Base-by-base conservation (phyloP, 2,329 filamentous ascomycete genomes). In the Cercospora berteroae region DNA sequence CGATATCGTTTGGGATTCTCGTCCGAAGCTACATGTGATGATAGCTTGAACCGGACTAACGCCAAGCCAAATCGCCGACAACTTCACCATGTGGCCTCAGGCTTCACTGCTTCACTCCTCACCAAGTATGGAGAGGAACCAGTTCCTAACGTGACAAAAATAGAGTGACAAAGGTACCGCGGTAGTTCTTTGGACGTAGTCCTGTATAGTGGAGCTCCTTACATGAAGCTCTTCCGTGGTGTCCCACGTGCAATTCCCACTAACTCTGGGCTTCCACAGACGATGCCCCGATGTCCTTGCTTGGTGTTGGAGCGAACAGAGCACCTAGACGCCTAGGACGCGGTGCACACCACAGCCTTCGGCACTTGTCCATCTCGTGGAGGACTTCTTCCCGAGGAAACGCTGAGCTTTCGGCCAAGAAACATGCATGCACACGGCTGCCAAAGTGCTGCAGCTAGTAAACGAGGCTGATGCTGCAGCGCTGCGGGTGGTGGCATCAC, bases 51-150 rank as follows among this genome's bases (percentile, higher is more conserved):
- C 4, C 55, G 27, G 31, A 36, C 31, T 33, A 10, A 13, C 27
- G 55, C 55, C 55, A 36, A 58, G 55, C 25, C 55, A 58, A 58
- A 58, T 36, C 16, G 31, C 55, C 55, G 29, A 57, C 27, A 18
- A 58, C 48, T 55, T 58, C 55, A 33, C 29, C n/a, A 58, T 58
- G 29, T 20, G 18, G 55, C 55, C 55, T 58, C 55, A 58, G 55
- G 55, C 55, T 25, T 3, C 10, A 52, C 23, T 52, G 48, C 20
- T 52, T 52, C 48, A 23, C 20, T 52, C 36, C 10, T 55, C 20
- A 55, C 12, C 2, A 16, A 55, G 20, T 4, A 13, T 27, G 0
- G 48, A n/a, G 3, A 20, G 29, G 55, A 58, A 58, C 29, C 48
- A 29, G 55, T 31, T 58, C 31, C 29, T 18, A 9, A 36, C 18